Percentiles rank a stretch among this genome's conserved stretches.
Evolutionary conservation across 495 filamentous ascomycete species (phyloP).

Genomic region (Xylaria acuta): DNA sequence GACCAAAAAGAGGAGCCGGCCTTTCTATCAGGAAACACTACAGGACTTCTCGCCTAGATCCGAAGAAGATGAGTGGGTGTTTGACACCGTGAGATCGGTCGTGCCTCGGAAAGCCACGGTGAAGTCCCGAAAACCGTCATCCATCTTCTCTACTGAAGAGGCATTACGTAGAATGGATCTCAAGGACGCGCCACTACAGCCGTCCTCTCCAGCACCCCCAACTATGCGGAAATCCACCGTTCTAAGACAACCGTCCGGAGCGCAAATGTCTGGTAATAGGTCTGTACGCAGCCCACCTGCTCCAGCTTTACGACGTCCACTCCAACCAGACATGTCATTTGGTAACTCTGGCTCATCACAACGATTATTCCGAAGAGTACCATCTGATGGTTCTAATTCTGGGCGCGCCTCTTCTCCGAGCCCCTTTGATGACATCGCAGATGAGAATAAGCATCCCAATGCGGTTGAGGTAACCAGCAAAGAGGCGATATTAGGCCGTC

Average conservation of each 20-base stretch:
- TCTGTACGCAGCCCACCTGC: constrained; percentile 58
- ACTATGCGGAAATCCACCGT: constrained; percentile 60
- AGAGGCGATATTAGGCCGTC: constrained; percentile 78
- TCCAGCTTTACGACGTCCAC: constrained; percentile 68
- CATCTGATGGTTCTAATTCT: constrained; percentile 66
- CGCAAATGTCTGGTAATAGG: constrained; percentile 49
- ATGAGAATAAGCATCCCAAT: constrained; percentile 52
- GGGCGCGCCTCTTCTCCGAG: constrained; percentile 42
- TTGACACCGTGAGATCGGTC: constrained; percentile 85
- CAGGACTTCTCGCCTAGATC: constrained; percentile 71
- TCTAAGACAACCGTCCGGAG: constrained; percentile 59
- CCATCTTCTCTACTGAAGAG: constrained; percentile 58
- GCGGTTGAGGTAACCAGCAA: constrained; percentile 67
- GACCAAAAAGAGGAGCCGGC: constrained; percentile 63
- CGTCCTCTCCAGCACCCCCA: constrained; percentile 51
- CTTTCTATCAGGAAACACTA: constrained; percentile 92
- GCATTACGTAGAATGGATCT: constrained; percentile 66
- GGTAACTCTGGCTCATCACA: constrained; percentile 90
- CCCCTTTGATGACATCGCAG: constrained; percentile 41
- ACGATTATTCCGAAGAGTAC: constrained; percentile 84
- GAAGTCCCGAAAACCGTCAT: constrained; percentile 59
- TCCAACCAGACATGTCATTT: constrained; percentile 83
- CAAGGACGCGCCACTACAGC: constrained; percentile 60
- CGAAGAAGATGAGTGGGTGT: constrained; percentile 93
- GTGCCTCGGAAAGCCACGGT: constrained; percentile 49